Base-by-base conservation (phyloP, 352 stramenopile genomes). In the Phytophthora chlamydospora region DNA sequence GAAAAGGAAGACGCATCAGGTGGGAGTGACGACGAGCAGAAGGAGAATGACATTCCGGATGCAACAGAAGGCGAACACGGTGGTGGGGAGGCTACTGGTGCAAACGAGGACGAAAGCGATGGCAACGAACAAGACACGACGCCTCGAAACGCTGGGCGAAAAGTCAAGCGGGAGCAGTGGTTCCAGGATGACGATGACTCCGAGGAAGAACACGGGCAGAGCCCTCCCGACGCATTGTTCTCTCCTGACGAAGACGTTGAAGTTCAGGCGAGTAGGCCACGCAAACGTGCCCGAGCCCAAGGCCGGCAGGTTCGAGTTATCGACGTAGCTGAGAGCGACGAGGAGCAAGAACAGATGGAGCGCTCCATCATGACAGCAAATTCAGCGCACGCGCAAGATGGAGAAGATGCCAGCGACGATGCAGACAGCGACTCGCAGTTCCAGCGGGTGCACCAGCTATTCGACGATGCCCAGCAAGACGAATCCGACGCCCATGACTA, bases 311-410 rank as follows among this genome's bases (percentile, higher is more conserved):
- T 59, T 48, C 68, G 40, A 51, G 35, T 65, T 8, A 66, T 80
- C 13, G 60, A 74, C 27, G 68, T 83, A 3, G 74, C 45, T 14
- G 73, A 83, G 14, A 68, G 76, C 32, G 71, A 81, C 4, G 63
- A 79, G 9, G 70, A 66, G 17, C 44, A 64, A 12, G 63, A 78
- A 21, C 41, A 73, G 16, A 45, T 65, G 21, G 66, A 72, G 41
- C 64, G 46, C 3, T 62, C 43, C 1, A 59, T 69, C 24, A 14
- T 41, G 36, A 32, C 19, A 24, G 41, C 48, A 5, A 51, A 45
- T 21, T 44, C 19, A 2, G 19, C 27, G 6, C 43, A 32, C 39
- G 24, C 14, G n/a, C 50, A 52, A 14, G 56, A 66, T 27, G 29
- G 58, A 3, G 52, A 62, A 31, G 57, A 50, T 34, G 39, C 6